phyloP scores from a whole-genome alignment of 2,329 filamentous ascomycete species.

The Phialemoniopsis sp. region DNA sequence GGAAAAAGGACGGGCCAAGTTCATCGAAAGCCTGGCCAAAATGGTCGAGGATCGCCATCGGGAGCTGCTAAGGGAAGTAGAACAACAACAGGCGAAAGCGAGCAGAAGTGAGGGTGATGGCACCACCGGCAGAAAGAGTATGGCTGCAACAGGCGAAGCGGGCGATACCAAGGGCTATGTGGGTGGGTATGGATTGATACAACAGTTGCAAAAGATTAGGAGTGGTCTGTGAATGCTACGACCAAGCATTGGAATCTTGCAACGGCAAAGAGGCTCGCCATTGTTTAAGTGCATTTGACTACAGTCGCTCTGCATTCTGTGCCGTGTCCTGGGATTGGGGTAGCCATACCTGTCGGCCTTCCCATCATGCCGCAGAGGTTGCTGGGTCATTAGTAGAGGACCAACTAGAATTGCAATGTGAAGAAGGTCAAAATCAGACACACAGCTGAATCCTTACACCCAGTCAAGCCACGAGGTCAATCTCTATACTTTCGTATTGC shows the following conservation, averaged over 20 bases:
- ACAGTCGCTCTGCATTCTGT: too few species aligned
- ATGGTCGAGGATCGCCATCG: constrained; percentile 73
- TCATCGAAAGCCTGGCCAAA: constrained; percentile 77
- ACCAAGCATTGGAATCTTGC: background rate
- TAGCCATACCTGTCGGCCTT: too few species aligned
- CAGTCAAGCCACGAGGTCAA: too few species aligned
- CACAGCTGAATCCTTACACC: background rate
- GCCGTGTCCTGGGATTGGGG: too few species aligned
- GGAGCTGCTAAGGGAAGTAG: constrained; percentile 48
- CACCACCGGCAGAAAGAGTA: constrained; percentile 17
- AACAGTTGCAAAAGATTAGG: constrained; percentile 57
- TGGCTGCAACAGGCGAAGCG: constrained; percentile 3
- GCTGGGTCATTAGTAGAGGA: too few species aligned
- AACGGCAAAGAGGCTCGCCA: too few species aligned
- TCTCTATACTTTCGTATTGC: too few species aligned
- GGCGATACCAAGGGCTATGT: constrained; percentile 35
- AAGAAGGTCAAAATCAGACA: constrained; percentile 4
- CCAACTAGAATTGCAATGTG: too few species aligned
- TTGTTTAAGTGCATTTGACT: too few species aligned
- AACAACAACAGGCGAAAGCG: constrained; percentile 16
- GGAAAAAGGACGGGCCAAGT: constrained; percentile 76
- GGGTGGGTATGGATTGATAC: constrained; percentile 57
- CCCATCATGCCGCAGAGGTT: too few species aligned
- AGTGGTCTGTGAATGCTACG: constrained; percentile 36
- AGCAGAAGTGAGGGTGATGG: constrained; percentile 19